Base-by-base conservation (phyloP, 768 basidiomycete genomes). In the Phylloporus sp. region DNA sequence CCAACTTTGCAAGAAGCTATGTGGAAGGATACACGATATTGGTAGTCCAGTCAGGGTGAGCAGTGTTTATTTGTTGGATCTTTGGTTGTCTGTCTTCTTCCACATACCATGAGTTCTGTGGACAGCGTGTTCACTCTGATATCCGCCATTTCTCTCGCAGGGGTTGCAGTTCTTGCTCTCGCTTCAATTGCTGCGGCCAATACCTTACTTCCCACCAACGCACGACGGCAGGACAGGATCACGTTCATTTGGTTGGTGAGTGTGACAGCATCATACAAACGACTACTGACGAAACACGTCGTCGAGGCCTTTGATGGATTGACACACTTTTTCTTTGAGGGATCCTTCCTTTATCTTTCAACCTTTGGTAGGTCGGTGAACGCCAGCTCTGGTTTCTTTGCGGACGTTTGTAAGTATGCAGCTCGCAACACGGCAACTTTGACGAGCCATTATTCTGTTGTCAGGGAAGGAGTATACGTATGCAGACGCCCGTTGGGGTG, bases 401-500 rank as follows among this genome's bases (percentile, higher is more conserved):
- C 87, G 20, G 76, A 84, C 44, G 66, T 90, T 63, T 90, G 89
- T 90, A 58, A 63, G 86, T 56, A 15, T 39, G 17, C 21, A 20
- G 29, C 15, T 42, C 27, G 36, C 22, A 6, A 24, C 7, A 23
- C 32, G 15, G 14, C 32, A 11, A 9, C 10, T 41, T 22, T 52
- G 41, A 37, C 3, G 32, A 35, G 27, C 22, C 27, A n/a, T n/a
- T n/a, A n/a, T 32, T n/a, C 32, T 29, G 26, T 21, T 11, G 2
- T 14, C 52, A 89, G 87, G 88, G 86, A 83, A 73, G 53, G 88
- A 90, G 62, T 90, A 92, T 58, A 81, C 85, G 20, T 72, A 73
- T 3, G 90, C 89, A 6, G 90, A 93, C 60, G 75, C 78, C 44
- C 80, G 90, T 33, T 93, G 90, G 90, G 90, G 87, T 13, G 60